Conservation (phyloP, 2,329 filamentous ascomycete genomes). For the Aspergillus sp. region DNA sequence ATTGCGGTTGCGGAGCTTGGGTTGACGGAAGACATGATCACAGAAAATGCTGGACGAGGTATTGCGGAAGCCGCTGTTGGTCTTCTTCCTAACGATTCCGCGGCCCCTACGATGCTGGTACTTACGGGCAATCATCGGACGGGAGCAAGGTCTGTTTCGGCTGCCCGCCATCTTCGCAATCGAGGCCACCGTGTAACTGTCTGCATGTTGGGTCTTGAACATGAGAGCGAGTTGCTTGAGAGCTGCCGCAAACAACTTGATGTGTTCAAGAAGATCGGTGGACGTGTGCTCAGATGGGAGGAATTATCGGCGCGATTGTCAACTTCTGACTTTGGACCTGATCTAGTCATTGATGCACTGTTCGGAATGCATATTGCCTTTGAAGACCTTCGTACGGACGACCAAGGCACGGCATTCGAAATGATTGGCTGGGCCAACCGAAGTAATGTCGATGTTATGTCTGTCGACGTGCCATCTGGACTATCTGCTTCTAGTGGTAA, state of each 20-base stretch:
- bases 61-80: constrained; percentile 76
- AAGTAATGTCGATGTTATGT: constrained; percentile 73
- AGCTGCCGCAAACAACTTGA: constrained; percentile 76
- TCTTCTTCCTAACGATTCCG: constrained; percentile 54
- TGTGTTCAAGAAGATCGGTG: constrained; percentile 78
- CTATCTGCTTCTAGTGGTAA: constrained; percentile 74
- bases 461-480: constrained; percentile 87
- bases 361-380: constrained; percentile 84
- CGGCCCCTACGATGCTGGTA: constrained; percentile 61
- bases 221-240: constrained; percentile 74
- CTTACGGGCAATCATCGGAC: constrained; percentile 95
- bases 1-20: constrained; percentile 84
- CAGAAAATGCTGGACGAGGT: constrained; percentile 83
- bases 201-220: constrained; percentile 79
- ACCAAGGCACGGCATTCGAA: constrained; percentile 79
- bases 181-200: constrained; percentile 76
- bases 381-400: constrained; percentile 76
- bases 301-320: constrained; percentile 48
- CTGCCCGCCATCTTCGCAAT: constrained; percentile 80
- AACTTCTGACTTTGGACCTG: constrained; percentile 60
- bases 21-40: constrained; percentile 82
- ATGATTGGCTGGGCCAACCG: constrained; percentile 93
- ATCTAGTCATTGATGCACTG: constrained; percentile 82
- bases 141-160: constrained; percentile 77
- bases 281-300: constrained; percentile 62